Conservation (phyloP, 495 filamentous ascomycete species). For the Podospora pseudoanserina region DNA sequence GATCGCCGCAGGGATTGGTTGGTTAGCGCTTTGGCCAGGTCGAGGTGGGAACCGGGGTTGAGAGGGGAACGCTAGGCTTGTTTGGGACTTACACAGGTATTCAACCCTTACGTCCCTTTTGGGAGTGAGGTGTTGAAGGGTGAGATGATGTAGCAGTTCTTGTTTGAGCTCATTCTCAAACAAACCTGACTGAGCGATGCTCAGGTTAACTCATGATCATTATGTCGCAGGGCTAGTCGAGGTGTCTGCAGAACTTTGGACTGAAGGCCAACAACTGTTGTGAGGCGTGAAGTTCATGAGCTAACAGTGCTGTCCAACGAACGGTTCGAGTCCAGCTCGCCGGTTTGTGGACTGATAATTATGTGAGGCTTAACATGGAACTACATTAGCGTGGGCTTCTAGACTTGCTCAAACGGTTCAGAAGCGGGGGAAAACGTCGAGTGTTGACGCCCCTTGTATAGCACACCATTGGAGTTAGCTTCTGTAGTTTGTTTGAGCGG, state of each 20-base stretch:
- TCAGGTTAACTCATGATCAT: no score
- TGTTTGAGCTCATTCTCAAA: no score
- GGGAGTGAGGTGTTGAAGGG: neutral
- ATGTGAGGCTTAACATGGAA: neutral
- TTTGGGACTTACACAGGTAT: neutral
- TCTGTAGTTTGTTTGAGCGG: neutral
- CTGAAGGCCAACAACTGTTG: no score
- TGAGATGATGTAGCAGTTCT: no score
- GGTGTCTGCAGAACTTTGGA: no score
- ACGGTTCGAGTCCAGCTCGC: neutral
- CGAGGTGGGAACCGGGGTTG: neutral
- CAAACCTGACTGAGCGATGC: no score
- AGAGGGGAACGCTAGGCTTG: neutral
- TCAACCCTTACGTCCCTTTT: neutral
- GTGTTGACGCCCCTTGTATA: neutral
- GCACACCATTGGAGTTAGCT: neutral
- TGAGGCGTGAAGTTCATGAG: neutral
- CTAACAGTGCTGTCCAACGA: neutral
- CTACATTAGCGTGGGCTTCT: neutral
- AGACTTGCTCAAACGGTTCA: neutral
- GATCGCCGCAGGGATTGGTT: constrained; percentile 18
- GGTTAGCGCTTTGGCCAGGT: neutral
- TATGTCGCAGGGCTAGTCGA: no score
- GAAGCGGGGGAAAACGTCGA: neutral
- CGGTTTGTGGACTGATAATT: neutral